Evolutionary conservation across 192 early-diverging fungal genomes (phyloP).

Genomic region (Backusella circina): DNA sequence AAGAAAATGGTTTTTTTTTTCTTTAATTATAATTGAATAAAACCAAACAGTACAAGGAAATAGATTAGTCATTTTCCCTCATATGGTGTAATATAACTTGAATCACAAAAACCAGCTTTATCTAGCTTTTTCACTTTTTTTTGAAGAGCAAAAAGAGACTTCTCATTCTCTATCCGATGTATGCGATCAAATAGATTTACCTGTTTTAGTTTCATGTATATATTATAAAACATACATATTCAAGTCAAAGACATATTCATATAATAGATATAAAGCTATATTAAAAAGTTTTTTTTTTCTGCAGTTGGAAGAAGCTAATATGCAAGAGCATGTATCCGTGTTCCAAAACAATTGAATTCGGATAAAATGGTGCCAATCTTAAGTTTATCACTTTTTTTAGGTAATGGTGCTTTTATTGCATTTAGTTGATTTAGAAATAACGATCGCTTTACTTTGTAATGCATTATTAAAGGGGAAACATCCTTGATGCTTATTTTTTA

Average conservation of each 20-base stretch:
- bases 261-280: neutral
- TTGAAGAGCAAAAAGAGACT: neutral
- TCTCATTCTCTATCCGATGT: neutral
- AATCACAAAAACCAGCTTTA: neutral
- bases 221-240: neutral
- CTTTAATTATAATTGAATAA: no score
- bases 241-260: neutral
- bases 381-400: neutral
- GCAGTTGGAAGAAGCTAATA: neutral
- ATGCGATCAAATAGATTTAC: neutral
- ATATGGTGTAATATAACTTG: neutral
- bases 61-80: neutral
- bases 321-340: neutral
- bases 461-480: neutral
- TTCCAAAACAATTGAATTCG: neutral
- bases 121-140: neutral
- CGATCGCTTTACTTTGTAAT: neutral
- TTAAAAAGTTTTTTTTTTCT: neutral
- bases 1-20: no score
- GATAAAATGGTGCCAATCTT: neutral
- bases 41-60: no score
- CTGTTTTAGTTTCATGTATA: neutral
- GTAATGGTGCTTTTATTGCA: neutral
- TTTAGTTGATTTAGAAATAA: neutral
- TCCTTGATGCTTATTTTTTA: neutral